These are phyloP conservation scores for Aquilaria sinensis DNA, from an alignment of 345 rosid species.

Conservation along the genomic window DNA sequence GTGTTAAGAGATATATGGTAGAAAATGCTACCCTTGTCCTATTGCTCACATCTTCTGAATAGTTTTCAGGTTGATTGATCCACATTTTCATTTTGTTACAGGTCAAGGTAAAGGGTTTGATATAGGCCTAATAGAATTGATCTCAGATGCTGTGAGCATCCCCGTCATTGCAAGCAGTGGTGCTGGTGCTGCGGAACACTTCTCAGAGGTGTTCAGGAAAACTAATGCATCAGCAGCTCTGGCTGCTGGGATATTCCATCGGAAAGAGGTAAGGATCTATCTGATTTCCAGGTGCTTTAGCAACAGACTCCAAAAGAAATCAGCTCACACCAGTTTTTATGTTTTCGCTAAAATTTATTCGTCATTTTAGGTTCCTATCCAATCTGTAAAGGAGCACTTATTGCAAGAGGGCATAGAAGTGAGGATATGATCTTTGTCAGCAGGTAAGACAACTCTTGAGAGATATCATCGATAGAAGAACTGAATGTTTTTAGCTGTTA, in stretches of 20 bases:
- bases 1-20: too few species aligned
- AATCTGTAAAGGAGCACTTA: slow-evolving; percentile 70
- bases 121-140: slow-evolving; percentile 63
- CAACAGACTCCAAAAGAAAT: neutral
- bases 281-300: neutral
- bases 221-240: slow-evolving; percentile 95
- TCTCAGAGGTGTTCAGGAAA: slow-evolving; percentile 69
- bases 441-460: too few species aligned
- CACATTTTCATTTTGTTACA: slow-evolving; percentile 19
- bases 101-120: slow-evolving; percentile 98
- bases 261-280: slow-evolving; percentile 66
- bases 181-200: slow-evolving; percentile 76
- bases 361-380: slow-evolving; percentile 68
- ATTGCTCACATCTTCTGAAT: neutral
- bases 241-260: slow-evolving; percentile 97
- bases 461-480: neutral
- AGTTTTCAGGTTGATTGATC: too few species aligned
- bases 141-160: slow-evolving; percentile 85
- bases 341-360: neutral
- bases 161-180: slow-evolving; percentile 99
- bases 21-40: too few species aligned
- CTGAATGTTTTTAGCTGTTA: neutral
- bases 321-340: neutral
- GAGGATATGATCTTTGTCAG: slow-evolving; percentile 32
- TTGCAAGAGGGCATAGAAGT: slow-evolving; percentile 63